Conservation (phyloP, 441 rosid species). For the Sinapis alba region DNA sequence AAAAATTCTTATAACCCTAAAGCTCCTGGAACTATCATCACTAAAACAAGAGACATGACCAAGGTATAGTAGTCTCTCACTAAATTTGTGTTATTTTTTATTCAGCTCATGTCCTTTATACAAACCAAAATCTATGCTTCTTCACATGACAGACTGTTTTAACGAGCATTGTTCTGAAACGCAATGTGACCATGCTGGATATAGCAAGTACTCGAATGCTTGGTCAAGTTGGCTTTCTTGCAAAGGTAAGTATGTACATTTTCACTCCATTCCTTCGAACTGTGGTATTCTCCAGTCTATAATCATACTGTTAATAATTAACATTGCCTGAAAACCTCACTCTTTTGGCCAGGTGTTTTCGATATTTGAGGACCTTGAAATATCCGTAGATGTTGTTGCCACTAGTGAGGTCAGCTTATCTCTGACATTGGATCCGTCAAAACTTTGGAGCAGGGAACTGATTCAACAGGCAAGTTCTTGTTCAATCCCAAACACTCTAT, state of each 20-base stretch:
- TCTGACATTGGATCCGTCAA: slow-evolving; percentile 85
- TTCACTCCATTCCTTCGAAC: not conserved
- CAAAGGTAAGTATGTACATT: slow-evolving; percentile 56
- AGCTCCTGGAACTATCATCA: slow-evolving; percentile 94
- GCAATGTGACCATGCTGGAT: slow-evolving; percentile 93
- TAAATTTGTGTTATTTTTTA: slow-evolving; percentile 1
- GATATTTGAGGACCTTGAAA: slow-evolving; percentile 83
- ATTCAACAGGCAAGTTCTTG: slow-evolving; percentile 78
- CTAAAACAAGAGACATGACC: slow-evolving; percentile 76
- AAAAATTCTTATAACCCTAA: slow-evolving; percentile 88
- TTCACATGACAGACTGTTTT: slow-evolving; percentile 64
- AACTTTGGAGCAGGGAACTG: slow-evolving; percentile 92
- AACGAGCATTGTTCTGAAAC: slow-evolving; percentile 90
- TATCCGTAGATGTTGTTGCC: slow-evolving; percentile 93
- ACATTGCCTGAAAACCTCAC: not conserved
- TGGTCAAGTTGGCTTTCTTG: slow-evolving; percentile 94
- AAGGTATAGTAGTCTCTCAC: slow-evolving; percentile 59
- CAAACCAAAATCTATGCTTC: not conserved
- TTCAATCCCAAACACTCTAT: not conserved
- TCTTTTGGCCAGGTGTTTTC: slow-evolving; percentile 67
- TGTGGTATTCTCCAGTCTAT: slow-evolving; percentile 11
- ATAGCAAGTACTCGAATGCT: slow-evolving; percentile 95
- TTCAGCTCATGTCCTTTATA: slow-evolving; percentile 25
- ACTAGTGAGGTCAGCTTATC: slow-evolving; percentile 97
- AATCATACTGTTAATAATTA: slow-evolving; percentile 3